These are phyloP conservation scores for Penicillium aurantiogriseum DNA, from an alignment of 2,329 filamentous ascomycete species.

Conservation along the genomic window DNA sequence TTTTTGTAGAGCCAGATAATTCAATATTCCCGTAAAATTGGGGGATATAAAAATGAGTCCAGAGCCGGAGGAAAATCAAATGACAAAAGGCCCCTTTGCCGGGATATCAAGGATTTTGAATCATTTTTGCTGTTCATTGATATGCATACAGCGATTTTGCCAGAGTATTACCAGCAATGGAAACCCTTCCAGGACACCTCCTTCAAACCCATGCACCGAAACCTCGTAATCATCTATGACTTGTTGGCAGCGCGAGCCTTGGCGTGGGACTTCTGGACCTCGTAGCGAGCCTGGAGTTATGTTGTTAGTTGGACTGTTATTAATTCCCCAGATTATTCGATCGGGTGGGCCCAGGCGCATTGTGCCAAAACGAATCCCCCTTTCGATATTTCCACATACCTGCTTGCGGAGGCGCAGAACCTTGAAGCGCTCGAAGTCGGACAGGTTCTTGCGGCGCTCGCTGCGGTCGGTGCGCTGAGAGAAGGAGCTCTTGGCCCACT, in stretches of 20 bases:
- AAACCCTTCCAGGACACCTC: slow-evolving; percentile 43
- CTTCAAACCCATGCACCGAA: slow-evolving; percentile 45
- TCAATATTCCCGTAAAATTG: slow-evolving; percentile 3
- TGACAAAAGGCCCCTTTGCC: slow-evolving; percentile 25
- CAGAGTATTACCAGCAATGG: slow-evolving; percentile 38
- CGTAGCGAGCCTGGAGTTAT: slow-evolving; percentile 69
- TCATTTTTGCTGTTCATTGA: slow-evolving; percentile 44
- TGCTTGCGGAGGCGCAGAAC: slow-evolving; percentile 99
- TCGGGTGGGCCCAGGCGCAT: slow-evolving; percentile 2
- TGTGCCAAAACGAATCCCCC: neutral
- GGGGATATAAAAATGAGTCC: slow-evolving; percentile 19
- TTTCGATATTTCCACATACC: slow-evolving; percentile 54
- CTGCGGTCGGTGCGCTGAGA: slow-evolving; percentile 88
- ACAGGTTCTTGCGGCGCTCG: slow-evolving; percentile 83
- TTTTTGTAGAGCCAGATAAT: slow-evolving; percentile 12
- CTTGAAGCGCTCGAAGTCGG: slow-evolving; percentile 99
- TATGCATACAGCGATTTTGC: slow-evolving; percentile 44
- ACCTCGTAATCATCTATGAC: slow-evolving; percentile 43
- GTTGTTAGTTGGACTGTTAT: slow-evolving; percentile 16
- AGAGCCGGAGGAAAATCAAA: slow-evolving; percentile 19
- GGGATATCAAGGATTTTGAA: slow-evolving; percentile 45
- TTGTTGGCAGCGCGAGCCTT: slow-evolving; percentile 86
- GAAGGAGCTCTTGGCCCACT: slow-evolving; percentile 89
- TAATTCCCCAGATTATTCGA: neutral
- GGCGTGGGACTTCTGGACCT: slow-evolving; percentile 93